These are phyloP conservation scores for Podospora bellae-mahoneyi DNA, from an alignment of 495 filamentous ascomycete genomes.

Conservation along the genomic window DNA sequence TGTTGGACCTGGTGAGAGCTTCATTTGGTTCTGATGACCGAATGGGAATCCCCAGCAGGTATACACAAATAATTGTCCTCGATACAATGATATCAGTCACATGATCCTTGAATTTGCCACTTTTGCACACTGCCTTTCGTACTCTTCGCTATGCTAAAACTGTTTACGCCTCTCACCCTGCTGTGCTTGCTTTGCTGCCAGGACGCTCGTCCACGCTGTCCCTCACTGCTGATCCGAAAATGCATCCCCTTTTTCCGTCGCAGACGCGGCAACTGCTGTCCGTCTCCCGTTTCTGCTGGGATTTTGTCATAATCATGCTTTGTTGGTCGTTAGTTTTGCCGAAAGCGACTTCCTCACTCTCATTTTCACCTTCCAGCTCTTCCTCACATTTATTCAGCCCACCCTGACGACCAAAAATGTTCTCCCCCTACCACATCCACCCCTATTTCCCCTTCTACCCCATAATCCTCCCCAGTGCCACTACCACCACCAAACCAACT, in stretches of 20 bases:
- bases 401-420: neutral
- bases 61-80: too few relatives aligned
- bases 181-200: neutral
- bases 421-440: neutral
- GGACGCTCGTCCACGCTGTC: neutral
- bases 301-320: too few relatives aligned
- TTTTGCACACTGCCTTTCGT: neutral
- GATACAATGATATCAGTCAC: neutral
- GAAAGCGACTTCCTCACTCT: too few relatives aligned
- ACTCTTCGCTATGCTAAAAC: neutral
- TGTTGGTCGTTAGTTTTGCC: too few relatives aligned
- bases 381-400: neutral
- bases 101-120: neutral
- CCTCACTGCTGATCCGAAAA: neutral
- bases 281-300: neutral
- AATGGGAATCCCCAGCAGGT: too few relatives aligned
- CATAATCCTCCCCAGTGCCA: conserved; percentile 4
- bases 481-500: conserved; percentile 38
- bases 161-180: neutral
- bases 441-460: neutral
- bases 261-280: neutral
- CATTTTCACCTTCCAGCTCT: neutral
- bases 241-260: neutral
- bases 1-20: too few relatives aligned
- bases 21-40: too few relatives aligned